A percentile compares a stretch with the other conserved stretches of the same genome.
phyloP scores from a whole-genome alignment of 2,329 filamentous ascomycete species.

The Talaromyces sp. region DNA sequence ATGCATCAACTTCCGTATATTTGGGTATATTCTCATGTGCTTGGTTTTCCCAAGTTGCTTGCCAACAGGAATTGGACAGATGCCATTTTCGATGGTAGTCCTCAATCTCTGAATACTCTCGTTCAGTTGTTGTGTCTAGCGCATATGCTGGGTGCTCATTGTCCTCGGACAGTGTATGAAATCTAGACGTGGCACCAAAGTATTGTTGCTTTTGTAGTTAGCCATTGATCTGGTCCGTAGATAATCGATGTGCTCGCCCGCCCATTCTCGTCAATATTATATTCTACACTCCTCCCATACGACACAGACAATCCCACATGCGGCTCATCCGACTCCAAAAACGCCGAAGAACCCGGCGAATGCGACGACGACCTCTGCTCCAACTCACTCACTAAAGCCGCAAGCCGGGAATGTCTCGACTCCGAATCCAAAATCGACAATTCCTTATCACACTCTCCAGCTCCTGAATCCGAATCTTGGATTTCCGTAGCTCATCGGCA shows the following conservation, averaged over 20 bases:
- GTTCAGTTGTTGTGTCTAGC: not conserved
- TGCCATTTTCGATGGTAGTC: constrained; percentile 24
- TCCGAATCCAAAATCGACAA: constrained; percentile 20
- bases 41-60: constrained; percentile 20
- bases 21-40: constrained; percentile 18
- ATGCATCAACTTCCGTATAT: constrained; percentile 17
- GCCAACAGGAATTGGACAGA: constrained; percentile 19
- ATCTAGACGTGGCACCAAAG: constrained; percentile 23
- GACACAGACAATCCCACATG: constrained; percentile 13
- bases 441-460: constrained; percentile 17
- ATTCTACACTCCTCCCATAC: constrained; percentile 18
- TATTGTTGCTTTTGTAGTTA: constrained; percentile 16
- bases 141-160: constrained; percentile 5
- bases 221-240: not conserved
- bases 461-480: constrained; percentile 18
- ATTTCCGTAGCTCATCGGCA: constrained; percentile 17
- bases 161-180: constrained; percentile 18
- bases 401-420: constrained; percentile 15
- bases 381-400: constrained; percentile 12
- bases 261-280: constrained; percentile 22
- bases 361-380: constrained; percentile 3
- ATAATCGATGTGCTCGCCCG: constrained; percentile 12
- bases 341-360: constrained; percentile 7
- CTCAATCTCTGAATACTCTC: constrained; percentile 19
- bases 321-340: constrained; percentile 16